Base-by-base conservation (phyloP, 1,284 basidiomycete species). In the Ustilago trichophora region DNA sequence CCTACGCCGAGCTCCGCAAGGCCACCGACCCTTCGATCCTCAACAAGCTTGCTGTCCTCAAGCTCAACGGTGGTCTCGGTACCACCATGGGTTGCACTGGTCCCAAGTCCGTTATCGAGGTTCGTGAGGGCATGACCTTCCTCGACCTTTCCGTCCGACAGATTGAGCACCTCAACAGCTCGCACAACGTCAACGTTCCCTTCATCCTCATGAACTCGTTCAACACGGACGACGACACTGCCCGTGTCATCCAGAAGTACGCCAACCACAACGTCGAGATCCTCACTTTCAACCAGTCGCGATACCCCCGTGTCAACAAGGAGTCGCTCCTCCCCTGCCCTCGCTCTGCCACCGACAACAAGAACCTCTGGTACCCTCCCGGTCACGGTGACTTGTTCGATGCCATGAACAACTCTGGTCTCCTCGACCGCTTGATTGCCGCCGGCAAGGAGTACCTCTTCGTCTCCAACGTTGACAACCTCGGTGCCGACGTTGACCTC, bases 201-300 rank as follows among this genome's bases (percentile, higher is more conserved):
- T 91, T 98, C 82, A 95, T 98, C 84, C 89, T 98, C 82, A 98
- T 98, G 95, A 98, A 96, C 81, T 97, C 93, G 68, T 98, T 98
- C 89, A 98, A 98, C 87, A 98, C 96, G 35, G 94, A 82, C 57
- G 81, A 82, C 42, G 81, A 82, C 72, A 82, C 78, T 6, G 76
- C 78, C 7, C 76, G 78, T 56, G 96, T 98, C 85, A 98, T 98
- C 85, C 96, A 98, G 84, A 99, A 99, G 85, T 98, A 98, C 84
- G 92, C 90, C 50, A 98, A 98, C 86, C 80, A 81, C 75, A 82
- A 82, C 42, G 76, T 82, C 49, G 79, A 83, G 65, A 83, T 84
- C 63, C 75, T 83, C 52, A 85, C 85, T 37, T 96, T 96, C 88
- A 98, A 98, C 85, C 96, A 98, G 85, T 96, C 93, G 24, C 89